Conservation (phyloP, 2,329 filamentous ascomycete genomes). For the Aspergillus sojae region DNA sequence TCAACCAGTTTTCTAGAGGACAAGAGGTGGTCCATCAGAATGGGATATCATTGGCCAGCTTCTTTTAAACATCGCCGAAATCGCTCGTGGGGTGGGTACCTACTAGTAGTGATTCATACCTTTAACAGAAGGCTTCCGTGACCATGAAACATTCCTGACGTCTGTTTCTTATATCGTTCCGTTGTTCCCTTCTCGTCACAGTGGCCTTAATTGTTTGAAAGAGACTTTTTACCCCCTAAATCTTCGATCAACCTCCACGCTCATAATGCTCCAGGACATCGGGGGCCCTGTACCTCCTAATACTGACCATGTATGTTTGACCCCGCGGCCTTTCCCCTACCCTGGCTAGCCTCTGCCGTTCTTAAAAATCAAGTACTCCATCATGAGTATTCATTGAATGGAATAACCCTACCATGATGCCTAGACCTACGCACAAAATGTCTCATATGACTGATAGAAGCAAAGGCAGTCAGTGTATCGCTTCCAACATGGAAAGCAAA, state of each 20-base stretch:
- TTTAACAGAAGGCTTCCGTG: background rate
- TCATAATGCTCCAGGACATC: slow-evolving; percentile 46
- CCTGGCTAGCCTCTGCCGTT: slow-evolving; percentile 21
- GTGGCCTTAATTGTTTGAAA: background rate
- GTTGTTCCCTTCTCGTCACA: background rate
- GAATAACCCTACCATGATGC: background rate
- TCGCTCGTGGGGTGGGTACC: background rate
- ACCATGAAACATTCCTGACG: background rate
- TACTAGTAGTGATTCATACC: background rate
- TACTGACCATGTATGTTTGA: slow-evolving; percentile 70
- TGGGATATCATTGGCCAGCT: background rate
- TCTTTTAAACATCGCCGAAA: slow-evolving; percentile 1
- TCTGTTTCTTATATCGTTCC: background rate
- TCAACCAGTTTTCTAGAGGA: too few species aligned
- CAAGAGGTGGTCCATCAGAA: too few species aligned
- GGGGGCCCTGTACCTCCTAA: slow-evolving; percentile 77
- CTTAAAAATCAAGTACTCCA: background rate
- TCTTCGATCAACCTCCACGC: background rate
- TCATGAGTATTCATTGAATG: background rate
- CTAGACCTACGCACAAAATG: background rate
- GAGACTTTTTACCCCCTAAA: background rate
- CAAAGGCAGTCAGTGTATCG: slow-evolving; percentile 93
- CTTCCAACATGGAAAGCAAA: slow-evolving; percentile 91
- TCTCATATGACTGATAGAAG: background rate
- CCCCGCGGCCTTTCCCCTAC: slow-evolving; percentile 22